Percentiles rank a stretch among this genome's conserved stretches.
These are phyloP conservation scores for Draba incana DNA, from an alignment of 345 rosid species.

Conservation along the genomic window DNA sequence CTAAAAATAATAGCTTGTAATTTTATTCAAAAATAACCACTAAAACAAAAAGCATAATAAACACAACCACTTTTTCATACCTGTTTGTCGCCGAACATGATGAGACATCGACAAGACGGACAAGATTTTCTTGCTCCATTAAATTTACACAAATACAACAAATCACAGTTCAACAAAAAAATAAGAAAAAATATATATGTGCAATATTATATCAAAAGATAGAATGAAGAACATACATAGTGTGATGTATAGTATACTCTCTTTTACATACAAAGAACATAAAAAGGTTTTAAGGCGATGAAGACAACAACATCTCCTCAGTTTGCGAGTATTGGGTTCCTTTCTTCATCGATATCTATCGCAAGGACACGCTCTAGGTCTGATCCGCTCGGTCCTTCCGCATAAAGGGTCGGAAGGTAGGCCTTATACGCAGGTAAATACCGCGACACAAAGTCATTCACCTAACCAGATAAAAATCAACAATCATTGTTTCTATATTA, in stretches of 20 bases:
- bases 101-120: slow-evolving; percentile 34
- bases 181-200: not conserved
- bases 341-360: slow-evolving; percentile 78
- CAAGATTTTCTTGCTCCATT: slow-evolving; percentile 25
- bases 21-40: slow-evolving; percentile 4
- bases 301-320: slow-evolving; percentile 18
- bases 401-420: slow-evolving; percentile 78
- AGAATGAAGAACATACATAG: not conserved
- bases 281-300: not conserved
- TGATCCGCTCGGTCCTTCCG: slow-evolving; percentile 91
- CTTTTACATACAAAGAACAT: slow-evolving; percentile 26
- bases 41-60: not conserved
- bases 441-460: slow-evolving; percentile 87
- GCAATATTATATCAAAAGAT: slow-evolving; percentile 11
- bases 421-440: slow-evolving; percentile 92
- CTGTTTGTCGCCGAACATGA: slow-evolving; percentile 11
- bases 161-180: not conserved
- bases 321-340: slow-evolving; percentile 71
- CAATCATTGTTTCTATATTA: not conserved
- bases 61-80: not conserved
- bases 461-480: slow-evolving; percentile 48
- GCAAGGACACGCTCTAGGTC: slow-evolving; percentile 60
- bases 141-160: slow-evolving; percentile 6
- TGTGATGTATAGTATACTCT: slow-evolving; percentile 9
- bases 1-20: not conserved